phyloP scores from a whole-genome alignment of 495 filamentous ascomycete species.

The Pseudoneurospora amorphoporcata region DNA sequence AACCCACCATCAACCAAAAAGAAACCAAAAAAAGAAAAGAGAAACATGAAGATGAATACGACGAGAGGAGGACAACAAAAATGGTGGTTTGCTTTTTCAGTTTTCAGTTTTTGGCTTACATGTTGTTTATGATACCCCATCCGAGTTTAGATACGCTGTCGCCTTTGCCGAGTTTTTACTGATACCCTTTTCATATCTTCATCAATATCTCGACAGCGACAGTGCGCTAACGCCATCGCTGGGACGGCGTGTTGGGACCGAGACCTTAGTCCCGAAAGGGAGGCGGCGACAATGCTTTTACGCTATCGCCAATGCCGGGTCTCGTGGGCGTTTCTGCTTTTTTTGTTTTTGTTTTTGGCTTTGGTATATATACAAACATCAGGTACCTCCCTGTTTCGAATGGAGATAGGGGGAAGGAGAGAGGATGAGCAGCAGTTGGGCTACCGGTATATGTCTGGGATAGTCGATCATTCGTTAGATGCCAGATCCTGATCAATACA shows the following conservation, averaged over 20 bases:
- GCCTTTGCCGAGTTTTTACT: conserved; percentile 10
- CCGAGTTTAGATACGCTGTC: conserved; percentile 42
- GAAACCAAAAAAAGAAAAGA: not conserved
- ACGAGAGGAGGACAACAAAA: not conserved
- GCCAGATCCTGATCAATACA: not conserved
- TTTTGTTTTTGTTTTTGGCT: not conserved
- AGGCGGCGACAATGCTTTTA: conserved; percentile 41
- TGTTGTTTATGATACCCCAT: conserved; percentile 46
- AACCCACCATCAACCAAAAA: not conserved
- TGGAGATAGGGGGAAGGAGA: not conserved
- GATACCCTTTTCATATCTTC: conserved; percentile 4
- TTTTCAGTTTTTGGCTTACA: conserved; percentile 1
- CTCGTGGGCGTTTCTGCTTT: conserved; percentile 39
- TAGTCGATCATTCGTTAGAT: not conserved
- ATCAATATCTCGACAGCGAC: conserved; percentile 36
- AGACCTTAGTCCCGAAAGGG: conserved; percentile 14
- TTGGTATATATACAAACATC: not conserved
- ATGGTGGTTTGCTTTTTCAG: conserved; percentile 7
- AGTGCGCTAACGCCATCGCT: conserved; percentile 51
- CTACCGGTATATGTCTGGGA: not conserved
- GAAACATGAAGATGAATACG: not conserved
- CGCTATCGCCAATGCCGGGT: conserved; percentile 42
- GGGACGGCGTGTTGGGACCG: conserved; percentile 46
- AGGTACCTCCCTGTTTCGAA: not conserved
- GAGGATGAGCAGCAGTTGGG: not conserved